These are phyloP conservation scores for Claviceps sp. DNA, from an alignment of 2,329 filamentous ascomycete species.

Conservation along the genomic window DNA sequence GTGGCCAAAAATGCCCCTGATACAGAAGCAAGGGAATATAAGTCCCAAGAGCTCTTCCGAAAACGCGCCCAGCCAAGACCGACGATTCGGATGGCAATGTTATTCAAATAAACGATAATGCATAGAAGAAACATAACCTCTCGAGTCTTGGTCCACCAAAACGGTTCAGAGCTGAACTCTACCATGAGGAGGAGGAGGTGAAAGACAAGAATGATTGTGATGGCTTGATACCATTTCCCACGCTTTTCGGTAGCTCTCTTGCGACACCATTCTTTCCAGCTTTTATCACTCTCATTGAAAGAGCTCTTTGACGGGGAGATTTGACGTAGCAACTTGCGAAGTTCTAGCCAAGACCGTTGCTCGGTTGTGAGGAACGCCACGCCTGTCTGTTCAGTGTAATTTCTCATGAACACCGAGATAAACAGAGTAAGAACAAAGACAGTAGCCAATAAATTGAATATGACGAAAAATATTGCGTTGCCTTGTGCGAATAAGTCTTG, in stretches of 20 bases:
- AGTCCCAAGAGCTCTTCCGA: constrained; percentile 84
- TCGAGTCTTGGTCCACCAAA: constrained; percentile 56
- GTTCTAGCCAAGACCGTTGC: constrained; percentile 90
- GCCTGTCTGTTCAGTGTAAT: constrained; percentile 96
- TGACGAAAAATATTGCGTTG: constrained; percentile 87
- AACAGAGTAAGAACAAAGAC: constrained; percentile 96
- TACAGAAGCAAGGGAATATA: constrained; percentile 74
- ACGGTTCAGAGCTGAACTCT: constrained; percentile 69
- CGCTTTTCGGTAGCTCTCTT: constrained; percentile 87
- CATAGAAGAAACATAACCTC: constrained; percentile 70
- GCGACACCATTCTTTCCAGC: constrained; percentile 89
- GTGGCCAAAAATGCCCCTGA: constrained; percentile 66
- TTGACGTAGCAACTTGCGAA: constrained; percentile 81
- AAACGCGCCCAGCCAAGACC: constrained; percentile 90
- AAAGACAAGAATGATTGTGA: constrained; percentile 66
- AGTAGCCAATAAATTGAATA: constrained; percentile 91
- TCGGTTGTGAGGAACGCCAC: constrained; percentile 93
- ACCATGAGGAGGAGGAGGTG: constrained; percentile 74
- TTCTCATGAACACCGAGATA: constrained; percentile 98
- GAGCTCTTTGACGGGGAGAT: constrained; percentile 91
- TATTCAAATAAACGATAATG: constrained; percentile 68
- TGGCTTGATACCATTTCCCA: constrained; percentile 75
- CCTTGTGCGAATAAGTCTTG: constrained; percentile 55
- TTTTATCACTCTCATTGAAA: constrained; percentile 59
- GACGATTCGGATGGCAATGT: constrained; percentile 70